These are phyloP conservation scores for Mortierella sp. DNA, from an alignment of 371 early-diverging fungal genomes.

Conservation along the genomic window DNA sequence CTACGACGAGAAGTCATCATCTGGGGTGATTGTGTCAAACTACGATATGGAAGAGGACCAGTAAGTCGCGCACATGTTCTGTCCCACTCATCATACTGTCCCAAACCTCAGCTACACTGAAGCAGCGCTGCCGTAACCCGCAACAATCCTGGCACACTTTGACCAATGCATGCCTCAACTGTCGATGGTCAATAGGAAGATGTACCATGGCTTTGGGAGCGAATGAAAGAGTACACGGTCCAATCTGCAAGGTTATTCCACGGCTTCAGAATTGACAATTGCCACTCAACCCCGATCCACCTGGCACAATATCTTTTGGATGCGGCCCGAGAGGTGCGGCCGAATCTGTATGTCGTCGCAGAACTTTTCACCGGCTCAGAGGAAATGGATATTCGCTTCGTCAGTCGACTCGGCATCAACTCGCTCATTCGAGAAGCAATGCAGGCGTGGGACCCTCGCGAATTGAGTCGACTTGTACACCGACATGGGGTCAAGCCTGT, in stretches of 20 bases:
- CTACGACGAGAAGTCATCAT: conserved; percentile 93
- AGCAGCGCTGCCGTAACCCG: too few relatives aligned
- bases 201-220: conserved; percentile 96
- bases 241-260: conserved; percentile 90
- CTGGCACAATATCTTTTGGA: conserved; percentile 93
- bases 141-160: too few relatives aligned
- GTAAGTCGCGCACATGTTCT: conserved; percentile 39
- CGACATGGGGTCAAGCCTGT: conserved; percentile 91
- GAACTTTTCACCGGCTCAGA: conserved; percentile 97
- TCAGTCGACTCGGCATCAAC: conserved; percentile 92
- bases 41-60: conserved; percentile 88
- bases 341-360: conserved; percentile 94
- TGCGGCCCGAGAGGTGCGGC: conserved; percentile 84
- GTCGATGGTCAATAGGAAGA: conserved; percentile 63
- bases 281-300: conserved; percentile 97
- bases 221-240: conserved; percentile 89
- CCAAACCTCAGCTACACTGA: too few relatives aligned
- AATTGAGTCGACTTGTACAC: conserved; percentile 89
- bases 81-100: too few relatives aligned
- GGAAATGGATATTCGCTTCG: conserved; percentile 90
- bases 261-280: conserved; percentile 98
- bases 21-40: conserved; percentile 99
- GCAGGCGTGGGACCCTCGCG: conserved; percentile 95
- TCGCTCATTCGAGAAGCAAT: conserved; percentile 96
- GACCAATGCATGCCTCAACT: too few relatives aligned